Evolutionary conservation across 2,329 filamentous ascomycete species (phyloP), one percentile per base, ranked within the genome.

Genomic region (Fonsecaea pedrosoi): DNA sequence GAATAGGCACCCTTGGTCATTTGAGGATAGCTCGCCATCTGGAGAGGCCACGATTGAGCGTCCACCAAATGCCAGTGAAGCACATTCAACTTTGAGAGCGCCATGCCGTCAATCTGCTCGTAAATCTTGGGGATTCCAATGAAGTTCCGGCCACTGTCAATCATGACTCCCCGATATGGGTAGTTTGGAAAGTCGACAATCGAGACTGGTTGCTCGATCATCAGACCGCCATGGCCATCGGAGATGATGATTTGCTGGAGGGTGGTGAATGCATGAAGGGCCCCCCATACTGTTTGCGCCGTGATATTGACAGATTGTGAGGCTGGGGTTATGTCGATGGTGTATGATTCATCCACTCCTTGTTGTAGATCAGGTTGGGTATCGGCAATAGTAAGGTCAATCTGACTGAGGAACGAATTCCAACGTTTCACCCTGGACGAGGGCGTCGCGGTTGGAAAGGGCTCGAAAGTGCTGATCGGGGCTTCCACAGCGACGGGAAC

Each of bases 21-120:
- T 66, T 86, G 72, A 0, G 84, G 84, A 67, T 84, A 85, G 2
- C 78, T 73, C 4, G 79, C 69, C 55, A 87, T 78, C 54, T 85
- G 76, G 15, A 86, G 71, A 3, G 84, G 81, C 85, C 85, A 87
- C 1, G 84, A 86, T 66, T 87, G 85, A 10, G 80, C 76, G 72
- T 87, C 85, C 37, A 82, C 79, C 67, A 86, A 74, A 75, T 87
- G 85, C 84, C 84, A 86, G 73, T 87, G 85, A 42, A 87, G 76
- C 15, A 85, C 79, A 68, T 86, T 87, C 69, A 87, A 78, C 76
- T 87, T 87, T 62, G 84, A 82, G 55, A 86, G 77, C 7, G 84
- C 78, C 79, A 87, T 82, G 64, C 81, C 84, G 64, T 86, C 80
- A 63, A 86, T 79, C 72, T 86, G 84, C 74, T 86, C 84, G 15